A percentile compares a stretch with the other conserved stretches of the same genome.
Conservation (phyloP, 2,329 filamentous ascomycete genomes). For the Nemania sp. region DNA sequence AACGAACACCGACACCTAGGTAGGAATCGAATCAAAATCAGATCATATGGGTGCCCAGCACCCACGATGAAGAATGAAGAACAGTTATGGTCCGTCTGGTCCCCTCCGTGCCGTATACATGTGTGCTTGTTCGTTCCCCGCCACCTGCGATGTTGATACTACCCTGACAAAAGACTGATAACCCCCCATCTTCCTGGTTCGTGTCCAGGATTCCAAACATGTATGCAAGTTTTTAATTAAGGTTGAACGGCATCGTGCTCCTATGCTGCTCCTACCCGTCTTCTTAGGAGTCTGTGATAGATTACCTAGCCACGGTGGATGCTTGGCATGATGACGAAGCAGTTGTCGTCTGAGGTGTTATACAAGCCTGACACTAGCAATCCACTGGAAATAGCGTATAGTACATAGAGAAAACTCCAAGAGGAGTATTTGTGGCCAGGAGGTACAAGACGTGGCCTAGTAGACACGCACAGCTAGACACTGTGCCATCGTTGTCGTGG, state of each 20-base stretch:
- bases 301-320: not conserved
- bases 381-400: not conserved
- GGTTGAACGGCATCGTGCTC: slow-evolving; percentile 1
- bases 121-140: slow-evolving; percentile 9
- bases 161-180: not conserved
- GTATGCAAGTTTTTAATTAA: slow-evolving; percentile 31
- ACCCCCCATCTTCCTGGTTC: slow-evolving; percentile 10
- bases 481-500: slow-evolving; percentile 29
- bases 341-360: not conserved
- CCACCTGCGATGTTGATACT: slow-evolving; percentile 6
- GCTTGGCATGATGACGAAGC: not conserved
- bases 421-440: not conserved
- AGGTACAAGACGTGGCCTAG: not conserved
- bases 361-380: slow-evolving; percentile 4
- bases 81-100: slow-evolving; percentile 9
- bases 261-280: not conserved
- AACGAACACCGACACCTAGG: not conserved
- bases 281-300: not conserved
- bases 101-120: slow-evolving; percentile 14
- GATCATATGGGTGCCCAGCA: not conserved
- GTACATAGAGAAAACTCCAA: not conserved
- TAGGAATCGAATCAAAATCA: not conserved
- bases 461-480: slow-evolving; percentile 15
- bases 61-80: slow-evolving; percentile 13
- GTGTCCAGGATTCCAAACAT: slow-evolving; percentile 28